These are phyloP conservation scores for Daldinia decipiens DNA, from an alignment of 495 filamentous ascomycete species.

Conservation along the genomic window DNA sequence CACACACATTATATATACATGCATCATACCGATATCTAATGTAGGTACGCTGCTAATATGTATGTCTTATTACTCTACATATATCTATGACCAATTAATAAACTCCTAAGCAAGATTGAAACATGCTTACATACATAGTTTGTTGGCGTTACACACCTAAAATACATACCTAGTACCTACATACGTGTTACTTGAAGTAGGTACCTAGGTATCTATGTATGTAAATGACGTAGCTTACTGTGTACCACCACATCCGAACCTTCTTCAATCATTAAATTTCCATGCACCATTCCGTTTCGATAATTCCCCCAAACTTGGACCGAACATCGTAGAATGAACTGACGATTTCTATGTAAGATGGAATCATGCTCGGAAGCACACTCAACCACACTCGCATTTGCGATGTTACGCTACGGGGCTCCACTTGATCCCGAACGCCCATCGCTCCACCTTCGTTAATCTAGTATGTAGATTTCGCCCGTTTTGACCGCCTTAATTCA, in stretches of 20 bases:
- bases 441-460: constrained; percentile 27
- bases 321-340: background rate
- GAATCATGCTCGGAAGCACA: background rate
- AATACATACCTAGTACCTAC: too few relatives aligned
- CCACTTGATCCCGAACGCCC: constrained; percentile 7
- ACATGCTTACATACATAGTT: too few relatives aligned
- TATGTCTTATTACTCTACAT: too few relatives aligned
- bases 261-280: constrained; percentile 1
- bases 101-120: too few relatives aligned
- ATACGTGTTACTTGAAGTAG: background rate
- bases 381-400: background rate
- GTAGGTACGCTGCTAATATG: too few relatives aligned
- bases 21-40: too few relatives aligned
- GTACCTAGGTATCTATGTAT: background rate
- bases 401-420: constrained; percentile 7
- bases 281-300: background rate
- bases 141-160: too few relatives aligned
- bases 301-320: background rate
- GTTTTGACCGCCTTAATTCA: constrained; percentile 37
- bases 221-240: background rate
- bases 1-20: too few relatives aligned
- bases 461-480: constrained; percentile 23
- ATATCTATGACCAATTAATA: too few relatives aligned
- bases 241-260: background rate
- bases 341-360: background rate